phyloP scores from a whole-genome alignment of 345 rosid genomes.

The Eucalyptus dawsonii region DNA sequence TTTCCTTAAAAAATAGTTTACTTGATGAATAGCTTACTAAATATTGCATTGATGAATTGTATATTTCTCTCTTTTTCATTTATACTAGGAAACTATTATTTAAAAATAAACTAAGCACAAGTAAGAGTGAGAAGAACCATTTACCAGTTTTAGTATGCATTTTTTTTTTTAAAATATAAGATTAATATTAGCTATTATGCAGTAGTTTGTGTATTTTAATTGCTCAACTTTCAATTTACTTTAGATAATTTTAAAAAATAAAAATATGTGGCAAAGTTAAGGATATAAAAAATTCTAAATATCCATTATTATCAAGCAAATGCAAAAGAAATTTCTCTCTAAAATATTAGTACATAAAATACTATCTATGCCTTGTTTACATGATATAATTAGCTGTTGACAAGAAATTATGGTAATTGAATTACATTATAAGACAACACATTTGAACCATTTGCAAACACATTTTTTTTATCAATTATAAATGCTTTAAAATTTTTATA shows the following conservation, averaged over 20 bases:
- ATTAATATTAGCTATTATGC: neutral
- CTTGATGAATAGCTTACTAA: neutral
- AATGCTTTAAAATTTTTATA: neutral
- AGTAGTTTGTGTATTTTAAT: neutral
- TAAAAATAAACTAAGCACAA: neutral
- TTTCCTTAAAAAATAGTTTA: neutral
- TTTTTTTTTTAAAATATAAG: neutral
- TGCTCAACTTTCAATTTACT: neutral
- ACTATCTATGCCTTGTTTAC: neutral
- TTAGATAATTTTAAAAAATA: neutral
- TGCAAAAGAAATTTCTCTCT: too few relatives aligned
- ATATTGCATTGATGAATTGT: neutral
- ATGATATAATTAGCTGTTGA: neutral
- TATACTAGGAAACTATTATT: neutral
- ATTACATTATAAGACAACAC: neutral
- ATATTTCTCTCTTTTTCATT: neutral
- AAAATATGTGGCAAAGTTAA: neutral
- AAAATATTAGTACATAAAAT: too few relatives aligned
- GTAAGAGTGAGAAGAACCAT: neutral
- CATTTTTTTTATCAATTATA: too few relatives aligned
- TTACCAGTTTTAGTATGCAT: neutral
- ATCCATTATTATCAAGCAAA: neutral
- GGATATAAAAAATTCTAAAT: neutral
- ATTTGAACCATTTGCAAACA: too few relatives aligned
- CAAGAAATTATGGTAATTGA: neutral